A percentile compares a stretch with the other conserved stretches of the same genome.
phyloP scores from a whole-genome alignment of 139 green algal species.

The Micromonas pusilla region DNA sequence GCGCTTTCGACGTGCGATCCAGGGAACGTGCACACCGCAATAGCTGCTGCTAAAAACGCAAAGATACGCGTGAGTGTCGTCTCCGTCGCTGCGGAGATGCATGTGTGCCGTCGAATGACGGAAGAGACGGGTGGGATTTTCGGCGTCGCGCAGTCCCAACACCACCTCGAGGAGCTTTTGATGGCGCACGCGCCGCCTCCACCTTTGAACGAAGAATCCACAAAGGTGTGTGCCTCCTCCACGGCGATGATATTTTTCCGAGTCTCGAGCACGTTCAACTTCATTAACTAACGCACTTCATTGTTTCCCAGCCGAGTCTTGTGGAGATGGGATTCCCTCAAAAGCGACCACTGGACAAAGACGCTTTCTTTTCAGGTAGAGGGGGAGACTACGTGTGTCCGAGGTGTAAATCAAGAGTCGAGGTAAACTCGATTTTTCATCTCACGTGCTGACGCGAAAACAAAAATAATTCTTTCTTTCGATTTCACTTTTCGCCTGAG shows the following conservation, averaged over 20 bases:
- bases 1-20: conserved; percentile 83
- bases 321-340: conserved; percentile 25
- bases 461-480: too few relatives aligned
- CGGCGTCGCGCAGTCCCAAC: conserved; percentile 45
- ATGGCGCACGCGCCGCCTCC: conserved; percentile 38
- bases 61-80: conserved; percentile 62
- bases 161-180: conserved; percentile 38
- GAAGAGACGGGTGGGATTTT: conserved; percentile 76
- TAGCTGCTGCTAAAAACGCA: conserved; percentile 44
- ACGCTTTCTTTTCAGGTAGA: not conserved
- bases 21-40: conserved; percentile 67
- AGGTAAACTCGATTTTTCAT: not conserved
- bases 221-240: not conserved
- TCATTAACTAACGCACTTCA: too few relatives aligned
- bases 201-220: conserved; percentile 7
- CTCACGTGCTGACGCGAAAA: too few relatives aligned
- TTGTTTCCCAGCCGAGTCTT: not conserved
- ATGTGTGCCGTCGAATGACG: not conserved
- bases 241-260: not conserved
- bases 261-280: not conserved
- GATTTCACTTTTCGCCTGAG: too few relatives aligned
- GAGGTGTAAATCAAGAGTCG: not conserved
- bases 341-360: not conserved
- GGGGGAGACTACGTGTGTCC: conserved; percentile 16
- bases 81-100: conserved; percentile 60